Base-by-base conservation (phyloP, 306 rosid genomes). In the Sicyos baderoa region DNA sequence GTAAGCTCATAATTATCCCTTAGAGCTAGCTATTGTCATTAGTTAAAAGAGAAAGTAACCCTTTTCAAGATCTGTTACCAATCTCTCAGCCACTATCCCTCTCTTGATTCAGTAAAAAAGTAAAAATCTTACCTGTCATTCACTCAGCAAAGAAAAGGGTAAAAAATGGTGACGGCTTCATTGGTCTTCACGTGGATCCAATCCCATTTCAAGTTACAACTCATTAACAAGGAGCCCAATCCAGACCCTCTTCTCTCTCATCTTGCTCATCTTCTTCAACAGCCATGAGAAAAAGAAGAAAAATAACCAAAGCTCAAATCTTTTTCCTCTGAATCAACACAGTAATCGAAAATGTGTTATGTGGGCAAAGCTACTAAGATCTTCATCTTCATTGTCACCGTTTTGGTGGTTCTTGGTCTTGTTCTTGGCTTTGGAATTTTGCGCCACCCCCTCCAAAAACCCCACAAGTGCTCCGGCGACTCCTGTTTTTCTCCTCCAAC, bases 331-430 rank as follows among this genome's bases (percentile, higher is more conserved):
- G n/a, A n/a, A n/a, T 25, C 79, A 48, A 71, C 35, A 29, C 35
- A 29, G 44, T 7, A 23, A 44, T 48, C 16, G 16, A 73, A 75
- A 58, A 85, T 93, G 97, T 94, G 99, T 76, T 90, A 86, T 75
- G 97, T 94, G 71, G 97, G 99, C 25, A 94, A 94, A 84, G 99
- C 99, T 76, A 90, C 99, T 66, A 94, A 90, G 96, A 94, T 90
- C 97, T 94, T 94, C 95, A 86, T 94, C 74, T 94, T 94, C 85
- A 67, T 94, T 8, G 81, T 88, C n/a, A 90, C 97, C 2, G 85
- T 84, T 9, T 80, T 88, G 3, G 78, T 88, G 29, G 89, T 90
- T 62, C 74, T 84, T 0, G 97, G 96, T 2, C 82, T 94, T 0
- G 80, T 88, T 44, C 64, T 88, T 64, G 97, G 95, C 77, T 80